These are phyloP conservation scores for Apiospora sp. DNA, from an alignment of 2,329 filamentous ascomycete species.

Conservation along the genomic window DNA sequence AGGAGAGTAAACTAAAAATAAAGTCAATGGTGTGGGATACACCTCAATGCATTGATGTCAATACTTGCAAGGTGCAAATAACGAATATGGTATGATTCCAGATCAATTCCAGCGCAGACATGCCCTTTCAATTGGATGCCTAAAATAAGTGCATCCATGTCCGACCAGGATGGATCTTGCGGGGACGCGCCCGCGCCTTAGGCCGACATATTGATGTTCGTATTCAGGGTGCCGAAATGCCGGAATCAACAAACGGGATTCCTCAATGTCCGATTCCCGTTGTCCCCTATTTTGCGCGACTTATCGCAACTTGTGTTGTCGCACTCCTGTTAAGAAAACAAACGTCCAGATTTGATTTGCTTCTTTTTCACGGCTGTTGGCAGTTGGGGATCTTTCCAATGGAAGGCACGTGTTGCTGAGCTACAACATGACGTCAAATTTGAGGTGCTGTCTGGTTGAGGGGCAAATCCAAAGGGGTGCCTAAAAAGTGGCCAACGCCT, in stretches of 20 bases:
- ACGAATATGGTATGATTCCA: background rate
- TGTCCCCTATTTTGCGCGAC: background rate
- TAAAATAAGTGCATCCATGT: background rate
- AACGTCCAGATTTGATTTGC: background rate
- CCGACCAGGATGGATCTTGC: background rate
- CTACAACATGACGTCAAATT: constrained; percentile 1
- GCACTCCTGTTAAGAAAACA: background rate
- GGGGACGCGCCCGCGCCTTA: background rate
- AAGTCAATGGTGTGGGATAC: background rate
- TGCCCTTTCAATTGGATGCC: background rate
- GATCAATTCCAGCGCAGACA: background rate
- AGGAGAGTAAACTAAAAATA: background rate
- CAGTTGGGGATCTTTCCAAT: background rate
- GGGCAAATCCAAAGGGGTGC: background rate
- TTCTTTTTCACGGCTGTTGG: no score
- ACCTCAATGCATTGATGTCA: background rate
- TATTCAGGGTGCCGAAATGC: background rate
- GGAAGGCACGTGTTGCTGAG: background rate
- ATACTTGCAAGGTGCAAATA: background rate
- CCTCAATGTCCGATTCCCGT: background rate
- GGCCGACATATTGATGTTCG: background rate
- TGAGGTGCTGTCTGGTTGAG: background rate
- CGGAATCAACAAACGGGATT: background rate
- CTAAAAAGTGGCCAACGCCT: background rate
- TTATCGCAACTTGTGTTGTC: background rate